phyloP scores from a whole-genome alignment of 495 filamentous ascomycete genomes.

The Pyrenopolyporus hunteri region DNA sequence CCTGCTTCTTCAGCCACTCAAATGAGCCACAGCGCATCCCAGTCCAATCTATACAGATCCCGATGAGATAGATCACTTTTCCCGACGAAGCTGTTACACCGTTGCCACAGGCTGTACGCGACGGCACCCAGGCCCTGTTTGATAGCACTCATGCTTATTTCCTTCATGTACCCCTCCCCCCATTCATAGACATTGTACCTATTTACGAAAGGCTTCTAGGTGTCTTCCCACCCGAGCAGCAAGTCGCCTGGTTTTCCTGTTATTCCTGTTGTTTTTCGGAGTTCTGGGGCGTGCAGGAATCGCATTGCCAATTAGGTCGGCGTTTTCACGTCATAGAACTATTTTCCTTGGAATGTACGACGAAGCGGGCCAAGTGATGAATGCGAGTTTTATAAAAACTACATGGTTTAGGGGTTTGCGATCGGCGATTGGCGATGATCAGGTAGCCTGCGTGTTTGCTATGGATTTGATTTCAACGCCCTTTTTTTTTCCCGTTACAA shows the following conservation, averaged over 20 bases:
- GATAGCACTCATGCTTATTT: slow-evolving; percentile 33
- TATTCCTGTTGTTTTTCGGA: slow-evolving; percentile 18
- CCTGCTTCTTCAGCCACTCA: slow-evolving; percentile 31
- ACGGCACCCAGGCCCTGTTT: slow-evolving; percentile 19
- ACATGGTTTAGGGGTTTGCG: slow-evolving; percentile 14
- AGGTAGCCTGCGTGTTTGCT: slow-evolving; percentile 17
- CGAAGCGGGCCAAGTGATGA: slow-evolving; percentile 7
- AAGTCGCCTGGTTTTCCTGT: slow-evolving; percentile 17
- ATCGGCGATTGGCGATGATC: neutral
- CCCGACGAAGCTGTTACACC: slow-evolving; percentile 32
- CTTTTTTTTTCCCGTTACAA: slow-evolving; percentile 15
- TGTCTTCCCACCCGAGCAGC: slow-evolving; percentile 5
- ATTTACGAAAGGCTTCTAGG: neutral
- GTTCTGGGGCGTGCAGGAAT: slow-evolving; percentile 24
- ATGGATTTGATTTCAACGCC: slow-evolving; percentile 28
- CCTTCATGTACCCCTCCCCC: slow-evolving; percentile 20
- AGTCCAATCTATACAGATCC: slow-evolving; percentile 37
- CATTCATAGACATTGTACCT: slow-evolving; percentile 32
- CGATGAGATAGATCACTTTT: slow-evolving; percentile 38
- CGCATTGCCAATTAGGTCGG: slow-evolving; percentile 27
- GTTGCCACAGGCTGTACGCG: slow-evolving; percentile 36
- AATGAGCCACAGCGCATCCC: slow-evolving; percentile 36
- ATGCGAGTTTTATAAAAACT: slow-evolving; percentile 5
- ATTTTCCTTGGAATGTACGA: slow-evolving; percentile 17
- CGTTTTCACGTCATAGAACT: slow-evolving; percentile 20